A percentile compares a stretch with the other conserved stretches of the same genome.
Conservation (phyloP, 495 filamentous ascomycete genomes). For the Bacidia rubella region DNA sequence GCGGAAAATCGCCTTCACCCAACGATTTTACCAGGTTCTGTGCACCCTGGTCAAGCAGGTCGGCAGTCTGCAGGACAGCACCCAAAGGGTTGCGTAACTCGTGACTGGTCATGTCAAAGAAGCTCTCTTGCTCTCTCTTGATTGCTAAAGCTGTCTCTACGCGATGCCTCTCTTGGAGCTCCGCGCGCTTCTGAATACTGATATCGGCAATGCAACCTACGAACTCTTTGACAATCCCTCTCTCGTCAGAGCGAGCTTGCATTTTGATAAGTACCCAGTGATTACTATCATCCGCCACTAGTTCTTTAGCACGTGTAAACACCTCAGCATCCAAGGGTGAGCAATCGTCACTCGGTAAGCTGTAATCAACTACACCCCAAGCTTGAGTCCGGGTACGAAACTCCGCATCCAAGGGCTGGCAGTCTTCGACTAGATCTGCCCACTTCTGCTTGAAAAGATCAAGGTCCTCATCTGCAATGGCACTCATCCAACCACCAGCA, state of each 20-base stretch:
- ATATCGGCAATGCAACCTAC: constrained; percentile 47
- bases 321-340: too few species aligned
- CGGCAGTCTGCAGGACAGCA: constrained; percentile 68
- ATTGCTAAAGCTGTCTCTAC: constrained; percentile 51
- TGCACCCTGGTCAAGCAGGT: constrained; percentile 44
- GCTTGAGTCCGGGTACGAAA: constrained; percentile 45
- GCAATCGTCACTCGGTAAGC: too few species aligned
- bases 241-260: constrained; percentile 46
- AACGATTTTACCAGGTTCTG: constrained; percentile 36
- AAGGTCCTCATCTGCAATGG: constrained; percentile 47
- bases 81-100: constrained; percentile 78
- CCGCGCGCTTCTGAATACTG: constrained; percentile 33
- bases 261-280: constrained; percentile 58
- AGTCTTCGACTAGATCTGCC: constrained; percentile 42
- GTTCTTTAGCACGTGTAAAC: too few species aligned
- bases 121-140: constrained; percentile 64
- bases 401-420: constrained; percentile 44
- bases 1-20: constrained; percentile 14
- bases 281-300: too few species aligned
- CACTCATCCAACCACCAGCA: constrained; percentile 50
- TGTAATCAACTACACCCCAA: constrained; percentile 44
- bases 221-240: constrained; percentile 49
- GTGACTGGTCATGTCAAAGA: constrained; percentile 81
- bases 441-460: constrained; percentile 39
- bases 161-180: constrained; percentile 41